These are phyloP conservation scores for Ananas comosus DNA, from an alignment of 176 grass and related monocot genomes.

Conservation along the genomic window DNA sequence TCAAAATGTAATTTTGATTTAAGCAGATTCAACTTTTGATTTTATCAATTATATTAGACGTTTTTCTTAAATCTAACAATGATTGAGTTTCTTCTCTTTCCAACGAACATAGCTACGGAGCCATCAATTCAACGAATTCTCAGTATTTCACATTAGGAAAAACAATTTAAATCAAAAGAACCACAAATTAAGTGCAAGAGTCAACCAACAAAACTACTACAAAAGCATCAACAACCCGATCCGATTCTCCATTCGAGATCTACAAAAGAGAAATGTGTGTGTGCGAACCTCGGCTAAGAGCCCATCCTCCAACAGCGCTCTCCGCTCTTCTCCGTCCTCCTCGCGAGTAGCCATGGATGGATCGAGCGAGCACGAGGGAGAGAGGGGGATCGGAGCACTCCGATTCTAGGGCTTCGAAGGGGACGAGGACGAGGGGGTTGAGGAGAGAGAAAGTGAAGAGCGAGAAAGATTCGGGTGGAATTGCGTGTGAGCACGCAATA, in stretches of 20 bases:
- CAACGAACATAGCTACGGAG: no score
- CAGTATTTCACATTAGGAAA: neutral
- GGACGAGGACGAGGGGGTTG: no score
- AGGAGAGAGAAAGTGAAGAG: no score
- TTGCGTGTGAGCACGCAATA: no score
- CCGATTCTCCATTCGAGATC: neutral
- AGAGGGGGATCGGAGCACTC: neutral
- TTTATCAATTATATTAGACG: no score
- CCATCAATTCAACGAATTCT: no score
- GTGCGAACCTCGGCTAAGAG: neutral
- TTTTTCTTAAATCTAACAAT: no score
- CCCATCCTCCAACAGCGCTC: constrained; percentile 1
- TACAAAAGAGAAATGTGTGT: neutral
- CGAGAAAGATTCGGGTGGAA: no score
- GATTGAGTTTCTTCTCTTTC: no score
- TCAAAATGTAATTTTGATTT: no score
- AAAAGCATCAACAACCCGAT: neutral
- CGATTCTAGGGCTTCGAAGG: no score
- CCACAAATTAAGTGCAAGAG: neutral
- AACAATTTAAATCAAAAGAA: neutral
- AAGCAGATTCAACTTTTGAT: no score
- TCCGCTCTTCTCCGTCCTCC: neutral
- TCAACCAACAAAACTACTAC: neutral
- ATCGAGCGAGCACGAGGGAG: neutral
- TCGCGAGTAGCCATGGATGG: neutral